phyloP scores from a whole-genome alignment of 2,329 filamentous ascomycete genomes.

The Sarocladiaceae sp. region DNA sequence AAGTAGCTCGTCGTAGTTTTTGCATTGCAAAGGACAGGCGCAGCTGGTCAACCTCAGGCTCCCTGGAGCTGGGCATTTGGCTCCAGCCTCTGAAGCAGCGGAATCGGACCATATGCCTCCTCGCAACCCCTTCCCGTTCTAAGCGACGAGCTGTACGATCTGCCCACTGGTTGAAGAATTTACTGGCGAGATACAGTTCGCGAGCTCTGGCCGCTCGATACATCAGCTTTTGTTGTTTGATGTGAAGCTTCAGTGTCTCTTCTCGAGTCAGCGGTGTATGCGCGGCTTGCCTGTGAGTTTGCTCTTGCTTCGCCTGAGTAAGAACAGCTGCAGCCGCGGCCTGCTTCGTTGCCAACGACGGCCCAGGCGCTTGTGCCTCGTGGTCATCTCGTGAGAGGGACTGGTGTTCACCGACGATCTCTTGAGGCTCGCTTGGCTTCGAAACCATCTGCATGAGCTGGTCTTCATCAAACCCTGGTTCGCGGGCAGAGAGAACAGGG shows the following conservation, averaged over 20 bases:
- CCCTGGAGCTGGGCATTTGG: conserved; percentile 23
- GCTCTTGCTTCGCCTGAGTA: not conserved
- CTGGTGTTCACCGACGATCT: not conserved
- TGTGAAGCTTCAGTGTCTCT: not conserved
- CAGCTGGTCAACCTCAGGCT: conserved; percentile 24
- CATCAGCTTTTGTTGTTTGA: conserved; percentile 15
- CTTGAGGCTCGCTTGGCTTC: no score
- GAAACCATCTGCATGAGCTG: no score
- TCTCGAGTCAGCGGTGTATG: not conserved
- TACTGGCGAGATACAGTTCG: conserved; percentile 51
- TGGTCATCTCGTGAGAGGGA: not conserved
- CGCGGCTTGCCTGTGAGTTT: not conserved
- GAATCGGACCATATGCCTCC: conserved; percentile 62
- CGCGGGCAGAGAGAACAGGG: no score
- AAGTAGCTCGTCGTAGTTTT: conserved; percentile 26
- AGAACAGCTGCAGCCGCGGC: not conserved
- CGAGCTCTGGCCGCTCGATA: conserved; percentile 56
- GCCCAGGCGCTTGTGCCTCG: not conserved
- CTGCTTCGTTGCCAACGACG: not conserved
- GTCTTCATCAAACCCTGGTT: no score
- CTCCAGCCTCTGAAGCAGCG: conserved; percentile 33
- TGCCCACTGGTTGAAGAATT: conserved; percentile 50
- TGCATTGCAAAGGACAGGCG: conserved; percentile 22
- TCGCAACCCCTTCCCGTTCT: conserved; percentile 59
- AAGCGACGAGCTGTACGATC: conserved; percentile 57